Conservation (phyloP, 805 yeast species). For the Groenewaldozyma tartarivorans region DNA sequence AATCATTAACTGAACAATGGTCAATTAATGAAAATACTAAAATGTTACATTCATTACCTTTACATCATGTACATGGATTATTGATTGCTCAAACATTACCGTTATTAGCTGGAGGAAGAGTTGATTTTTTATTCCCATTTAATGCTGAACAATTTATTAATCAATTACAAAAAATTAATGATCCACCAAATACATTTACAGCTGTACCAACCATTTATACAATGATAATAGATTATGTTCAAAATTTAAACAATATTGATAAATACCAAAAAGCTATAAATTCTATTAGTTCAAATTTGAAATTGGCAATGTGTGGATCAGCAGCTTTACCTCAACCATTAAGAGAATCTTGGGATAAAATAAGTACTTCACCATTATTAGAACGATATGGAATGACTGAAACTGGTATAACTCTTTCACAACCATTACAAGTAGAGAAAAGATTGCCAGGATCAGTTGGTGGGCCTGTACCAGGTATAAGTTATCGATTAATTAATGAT, state of each 20-base stretch:
- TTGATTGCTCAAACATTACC: constrained; percentile 26
- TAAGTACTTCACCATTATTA: constrained; percentile 23
- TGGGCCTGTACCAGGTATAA: constrained; percentile 24
- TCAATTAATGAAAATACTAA: constrained; percentile 18
- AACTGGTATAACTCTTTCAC: constrained; percentile 28
- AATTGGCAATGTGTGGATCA: constrained; percentile 28
- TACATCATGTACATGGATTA: constrained; percentile 29
- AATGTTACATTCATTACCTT: constrained; percentile 26
- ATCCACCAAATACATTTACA: constrained; percentile 23
- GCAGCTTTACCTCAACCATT: constrained; percentile 28
- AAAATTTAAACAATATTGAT: constrained; percentile 9
- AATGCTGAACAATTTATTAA: constrained; percentile 18
- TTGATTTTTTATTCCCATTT: constrained; percentile 25
- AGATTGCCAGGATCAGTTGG: constrained; percentile 25
- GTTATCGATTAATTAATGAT: constrained; percentile 13
- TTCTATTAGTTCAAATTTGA: constrained; percentile 14
- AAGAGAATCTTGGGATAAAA: constrained; percentile 22
- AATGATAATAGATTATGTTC: constrained; percentile 17
- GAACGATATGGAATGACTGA: constrained; percentile 31
- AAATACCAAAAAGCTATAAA: constrained; percentile 12
- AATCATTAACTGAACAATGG: constrained; percentile 27
- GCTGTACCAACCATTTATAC: constrained; percentile 29
- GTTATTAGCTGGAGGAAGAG: constrained; percentile 24
- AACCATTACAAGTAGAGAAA: constrained; percentile 19
- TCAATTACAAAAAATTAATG: constrained; percentile 15